Conservation (phyloP, 2,329 filamentous ascomycete genomes). For the Arthroderma sp. region DNA sequence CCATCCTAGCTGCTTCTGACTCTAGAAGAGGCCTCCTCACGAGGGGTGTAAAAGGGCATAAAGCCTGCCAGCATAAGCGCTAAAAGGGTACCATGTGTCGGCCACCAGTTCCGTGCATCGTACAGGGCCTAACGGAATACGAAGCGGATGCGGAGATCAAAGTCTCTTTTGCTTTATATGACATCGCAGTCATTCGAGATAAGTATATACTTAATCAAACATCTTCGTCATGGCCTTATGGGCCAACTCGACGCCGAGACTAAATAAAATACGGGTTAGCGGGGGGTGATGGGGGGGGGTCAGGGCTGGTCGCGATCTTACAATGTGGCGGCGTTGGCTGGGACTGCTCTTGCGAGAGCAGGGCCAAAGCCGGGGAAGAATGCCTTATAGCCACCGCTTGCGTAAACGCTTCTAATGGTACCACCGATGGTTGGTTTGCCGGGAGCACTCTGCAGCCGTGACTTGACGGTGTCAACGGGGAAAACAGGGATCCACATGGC, state of each 20-base stretch:
- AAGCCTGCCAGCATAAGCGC: not conserved
- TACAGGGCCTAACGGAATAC: not conserved
- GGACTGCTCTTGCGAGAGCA: slow-evolving; percentile 81
- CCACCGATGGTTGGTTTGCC: slow-evolving; percentile 69
- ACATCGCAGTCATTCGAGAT: not conserved
- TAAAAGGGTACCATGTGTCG: not conserved
- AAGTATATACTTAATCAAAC: slow-evolving; percentile 25
- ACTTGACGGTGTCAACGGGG: slow-evolving; percentile 95
- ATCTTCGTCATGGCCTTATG: slow-evolving; percentile 40
- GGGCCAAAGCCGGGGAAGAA: slow-evolving; percentile 97
- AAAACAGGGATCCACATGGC: slow-evolving; percentile 99
- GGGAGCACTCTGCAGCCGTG: slow-evolving; percentile 78
- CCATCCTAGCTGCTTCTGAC: too few species aligned
- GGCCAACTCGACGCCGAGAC: slow-evolving; percentile 39
- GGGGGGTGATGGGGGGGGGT: not conserved
- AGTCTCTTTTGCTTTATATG: not conserved
- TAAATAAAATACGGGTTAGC: slow-evolving; percentile 12
- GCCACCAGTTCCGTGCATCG: not conserved
- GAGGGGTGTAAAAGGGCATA: not conserved
- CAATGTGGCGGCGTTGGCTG: slow-evolving; percentile 94
- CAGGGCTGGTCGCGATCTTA: slow-evolving; percentile 20
- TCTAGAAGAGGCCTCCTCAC: not conserved
- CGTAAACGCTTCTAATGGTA: slow-evolving; percentile 73
- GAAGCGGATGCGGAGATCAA: not conserved
- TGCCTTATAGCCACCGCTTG: slow-evolving; percentile 67